phyloP scores from a whole-genome alignment of 2,329 filamentous ascomycete species.

The Talaromyces atroroseus region DNA sequence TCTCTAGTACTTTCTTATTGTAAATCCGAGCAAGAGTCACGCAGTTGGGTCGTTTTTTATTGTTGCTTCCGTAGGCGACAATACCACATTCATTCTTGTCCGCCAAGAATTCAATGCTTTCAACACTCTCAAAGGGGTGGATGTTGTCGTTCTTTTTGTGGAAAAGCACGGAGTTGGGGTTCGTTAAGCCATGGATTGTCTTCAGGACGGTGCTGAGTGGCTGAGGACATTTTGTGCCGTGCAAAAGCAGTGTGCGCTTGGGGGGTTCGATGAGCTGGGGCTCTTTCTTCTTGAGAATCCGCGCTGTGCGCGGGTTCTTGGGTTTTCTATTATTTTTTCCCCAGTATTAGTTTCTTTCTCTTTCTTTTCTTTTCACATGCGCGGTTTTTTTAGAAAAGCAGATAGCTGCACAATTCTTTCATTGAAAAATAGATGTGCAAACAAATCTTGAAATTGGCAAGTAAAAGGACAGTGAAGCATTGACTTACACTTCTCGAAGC shows the following conservation, averaged over 20 bases:
- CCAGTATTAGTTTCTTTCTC: neutral
- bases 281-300: slow-evolving; percentile 86
- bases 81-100: slow-evolving; percentile 92
- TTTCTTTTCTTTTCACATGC: neutral
- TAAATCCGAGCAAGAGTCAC: slow-evolving; percentile 80
- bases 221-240: slow-evolving; percentile 78
- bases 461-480: neutral
- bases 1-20: slow-evolving; percentile 81
- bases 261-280: slow-evolving; percentile 85
- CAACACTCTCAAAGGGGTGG: slow-evolving; percentile 86
- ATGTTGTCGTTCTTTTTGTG: slow-evolving; percentile 89
- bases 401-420: neutral
- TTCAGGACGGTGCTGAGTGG: slow-evolving; percentile 75
- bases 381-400: neutral
- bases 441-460: no score
- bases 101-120: slow-evolving; percentile 88
- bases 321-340: slow-evolving; percentile 50
- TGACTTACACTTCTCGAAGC: slow-evolving; percentile 42
- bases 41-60: slow-evolving; percentile 92
- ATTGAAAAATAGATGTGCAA: neutral
- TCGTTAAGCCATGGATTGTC: slow-evolving; percentile 79
- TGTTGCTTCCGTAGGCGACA: slow-evolving; percentile 75
- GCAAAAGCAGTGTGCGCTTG: slow-evolving; percentile 83
- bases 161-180: slow-evolving; percentile 81
- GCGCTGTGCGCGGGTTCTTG: slow-evolving; percentile 84